phyloP scores from a whole-genome alignment of 2,329 filamentous ascomycete species.

The Fusarium newnesense region DNA sequence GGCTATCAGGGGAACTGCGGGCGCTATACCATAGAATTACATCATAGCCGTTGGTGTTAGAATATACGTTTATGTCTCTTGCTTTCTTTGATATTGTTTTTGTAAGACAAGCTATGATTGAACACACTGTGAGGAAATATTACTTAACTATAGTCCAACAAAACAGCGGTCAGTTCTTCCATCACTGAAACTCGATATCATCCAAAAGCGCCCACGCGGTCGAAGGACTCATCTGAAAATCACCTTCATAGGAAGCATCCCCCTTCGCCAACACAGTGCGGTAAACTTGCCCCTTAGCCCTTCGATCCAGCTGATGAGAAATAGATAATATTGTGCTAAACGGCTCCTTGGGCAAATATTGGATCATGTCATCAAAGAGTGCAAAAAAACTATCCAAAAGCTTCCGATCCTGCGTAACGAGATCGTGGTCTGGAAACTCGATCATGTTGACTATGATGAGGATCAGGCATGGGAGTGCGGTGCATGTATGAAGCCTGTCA shows the following conservation, averaged over 20 bases:
- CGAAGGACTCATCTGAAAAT: constrained; percentile 16
- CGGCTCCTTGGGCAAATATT: not conserved
- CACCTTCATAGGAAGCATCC: not conserved
- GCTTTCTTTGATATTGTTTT: too few relatives aligned
- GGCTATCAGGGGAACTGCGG: constrained; percentile 13
- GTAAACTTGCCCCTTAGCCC: constrained; percentile 28
- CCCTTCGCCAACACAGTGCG: not conserved
- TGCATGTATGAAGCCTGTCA: constrained; percentile 31
- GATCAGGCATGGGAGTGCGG: constrained; percentile 24
- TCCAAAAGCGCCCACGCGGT: constrained; percentile 22
- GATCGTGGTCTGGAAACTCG: constrained; percentile 26
- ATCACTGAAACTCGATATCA: constrained; percentile 17
- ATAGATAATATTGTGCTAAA: constrained; percentile 16
- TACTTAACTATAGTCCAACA: too few relatives aligned
- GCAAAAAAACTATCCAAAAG: constrained; percentile 15
- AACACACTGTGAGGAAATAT: too few relatives aligned
- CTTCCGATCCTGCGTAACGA: not conserved
- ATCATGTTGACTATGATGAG: constrained; percentile 38
- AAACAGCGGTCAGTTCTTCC: not conserved
- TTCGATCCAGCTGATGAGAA: constrained; percentile 23
- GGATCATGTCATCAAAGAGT: not conserved
- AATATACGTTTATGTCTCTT: too few relatives aligned
- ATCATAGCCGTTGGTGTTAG: not conserved
- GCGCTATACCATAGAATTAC: constrained; percentile 1
- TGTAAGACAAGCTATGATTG: not conserved